Evolutionary conservation across 441 rosid genomes (phyloP), one percentile per base, ranked within the genome.

Genomic region (Gossypium gossypioides): DNA sequence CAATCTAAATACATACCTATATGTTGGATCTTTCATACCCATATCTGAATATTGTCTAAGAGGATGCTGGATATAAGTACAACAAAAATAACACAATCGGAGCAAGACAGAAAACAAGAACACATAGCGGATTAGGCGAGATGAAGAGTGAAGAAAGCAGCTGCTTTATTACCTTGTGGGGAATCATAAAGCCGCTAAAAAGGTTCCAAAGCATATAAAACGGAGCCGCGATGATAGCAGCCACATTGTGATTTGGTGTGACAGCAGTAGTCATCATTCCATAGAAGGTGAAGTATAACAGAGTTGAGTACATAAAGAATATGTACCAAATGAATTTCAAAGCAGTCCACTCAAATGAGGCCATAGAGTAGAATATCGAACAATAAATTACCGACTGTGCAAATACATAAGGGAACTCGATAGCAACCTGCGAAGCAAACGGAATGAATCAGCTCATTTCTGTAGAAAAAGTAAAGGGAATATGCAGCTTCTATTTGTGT

Each of bases 151-250:
- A 58, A 19, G 37, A 21, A 10, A 69, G 16, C 65, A 55, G 4
- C 59, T 44, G 22, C 6, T 48, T 71, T 8, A 6, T 82, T 89
- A 93, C 98, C 97, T 92, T 87, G 85, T 82, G 86, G 37, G 98
- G 89, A 81, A 95, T 95, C 98, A 91, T 91, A 69, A 92, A 95
- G 80, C 99, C 97, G 2, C 96, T 87, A 85, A 95, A 95, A 81
- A 95, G 96, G 85, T 95, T 92, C 99, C 99, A 95, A 18, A 95
- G 92, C 99, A 95, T 92, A 74, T 95, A 92, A 80, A 87, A 91
- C 1, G 99, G 99, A 1, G 98, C 99, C 51, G 99, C 86, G 32
- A 95, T 81, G 44, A 95, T 91, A 22, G 99, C 69, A 29, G 96
- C 99, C 46, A 95, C 97, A 2, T 92, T 88, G 79, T 95, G 99